A percentile compares a stretch with the other conserved stretches of the same genome.
These are phyloP conservation scores for Chenopodium suecicum DNA, from an alignment of 148 eudicot species.

Conservation along the genomic window DNA sequence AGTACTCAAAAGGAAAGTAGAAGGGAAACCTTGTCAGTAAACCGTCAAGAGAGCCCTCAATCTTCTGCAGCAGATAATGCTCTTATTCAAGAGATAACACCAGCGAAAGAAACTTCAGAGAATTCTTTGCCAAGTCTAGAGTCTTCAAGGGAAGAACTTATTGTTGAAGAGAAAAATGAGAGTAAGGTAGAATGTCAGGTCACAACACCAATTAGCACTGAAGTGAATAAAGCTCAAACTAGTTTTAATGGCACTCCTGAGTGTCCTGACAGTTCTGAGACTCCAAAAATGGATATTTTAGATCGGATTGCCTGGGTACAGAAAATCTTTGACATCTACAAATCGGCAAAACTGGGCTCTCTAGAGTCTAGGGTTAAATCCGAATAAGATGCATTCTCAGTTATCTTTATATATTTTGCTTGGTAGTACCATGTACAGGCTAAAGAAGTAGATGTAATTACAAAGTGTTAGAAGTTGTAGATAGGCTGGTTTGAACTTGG, in stretches of 20 bases:
- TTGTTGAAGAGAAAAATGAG: conserved; percentile 1
- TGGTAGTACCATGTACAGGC: neutral
- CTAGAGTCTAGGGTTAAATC: neutral
- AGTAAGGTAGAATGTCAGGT: neutral
- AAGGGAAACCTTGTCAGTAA: neutral
- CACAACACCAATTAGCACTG: neutral
- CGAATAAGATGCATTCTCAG: neutral
- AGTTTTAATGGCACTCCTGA: neutral
- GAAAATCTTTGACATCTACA: neutral
- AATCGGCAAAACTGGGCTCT: neutral
- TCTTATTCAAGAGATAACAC: neutral
- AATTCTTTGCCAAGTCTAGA: too few species aligned
- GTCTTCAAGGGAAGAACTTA: neutral
- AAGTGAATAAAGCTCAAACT: neutral
- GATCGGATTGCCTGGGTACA: conserved; percentile 21
- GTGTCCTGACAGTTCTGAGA: neutral
- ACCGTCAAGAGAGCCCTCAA: neutral
- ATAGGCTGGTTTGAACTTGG: too few species aligned
- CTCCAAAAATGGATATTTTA: conserved; percentile 3
- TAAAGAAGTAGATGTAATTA: neutral
- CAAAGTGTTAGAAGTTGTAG: neutral
- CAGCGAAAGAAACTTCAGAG: neutral
- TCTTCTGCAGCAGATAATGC: conserved; percentile 10
- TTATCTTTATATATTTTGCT: neutral
- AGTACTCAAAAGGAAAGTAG: neutral